Conservation (phyloP, 2,329 filamentous ascomycete species). For the Ceratocystiopsis minuta region DNA sequence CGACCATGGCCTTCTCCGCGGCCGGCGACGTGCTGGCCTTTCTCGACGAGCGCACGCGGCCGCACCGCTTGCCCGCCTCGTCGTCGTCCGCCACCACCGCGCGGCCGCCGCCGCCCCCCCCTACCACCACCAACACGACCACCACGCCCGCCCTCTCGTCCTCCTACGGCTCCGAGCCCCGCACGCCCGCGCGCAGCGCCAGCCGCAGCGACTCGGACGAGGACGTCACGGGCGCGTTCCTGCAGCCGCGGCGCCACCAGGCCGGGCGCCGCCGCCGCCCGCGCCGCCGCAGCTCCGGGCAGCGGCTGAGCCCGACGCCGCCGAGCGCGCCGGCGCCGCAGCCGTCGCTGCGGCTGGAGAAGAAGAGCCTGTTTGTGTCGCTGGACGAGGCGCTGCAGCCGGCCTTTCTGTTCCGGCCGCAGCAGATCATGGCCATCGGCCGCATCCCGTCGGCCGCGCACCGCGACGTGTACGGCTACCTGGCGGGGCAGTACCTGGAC, state of each 20-base stretch:
- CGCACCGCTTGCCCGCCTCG: no score
- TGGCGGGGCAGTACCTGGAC: constrained; percentile 38
- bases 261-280: constrained; percentile 21
- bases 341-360: constrained; percentile 16
- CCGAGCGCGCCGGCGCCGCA: constrained; percentile 13
- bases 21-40: constrained; percentile 42
- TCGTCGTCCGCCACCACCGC: no score
- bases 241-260: constrained; percentile 27
- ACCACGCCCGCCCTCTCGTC: constrained; percentile 9
- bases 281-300: constrained; percentile 24
- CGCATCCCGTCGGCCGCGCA: constrained; percentile 33
- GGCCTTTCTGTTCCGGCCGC: constrained; percentile 37
- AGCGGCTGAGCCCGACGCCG: constrained; percentile 35
- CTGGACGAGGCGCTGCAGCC: constrained; percentile 41
- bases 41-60: constrained; percentile 37
- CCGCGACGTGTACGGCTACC: constrained; percentile 35
- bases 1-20: constrained; percentile 41
- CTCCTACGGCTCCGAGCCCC: constrained; percentile 30
- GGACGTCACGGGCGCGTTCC: constrained; percentile 41
- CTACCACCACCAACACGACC: not conserved
- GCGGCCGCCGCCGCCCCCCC: no score
- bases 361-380: constrained; percentile 16
- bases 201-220: constrained; percentile 49
- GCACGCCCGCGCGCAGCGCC: constrained; percentile 31
- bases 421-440: constrained; percentile 45